Evolutionary conservation across 192 early-diverging fungal species (phyloP), one percentile per base, ranked within the genome.

Genomic region (Radiomyces spectabilis): DNA sequence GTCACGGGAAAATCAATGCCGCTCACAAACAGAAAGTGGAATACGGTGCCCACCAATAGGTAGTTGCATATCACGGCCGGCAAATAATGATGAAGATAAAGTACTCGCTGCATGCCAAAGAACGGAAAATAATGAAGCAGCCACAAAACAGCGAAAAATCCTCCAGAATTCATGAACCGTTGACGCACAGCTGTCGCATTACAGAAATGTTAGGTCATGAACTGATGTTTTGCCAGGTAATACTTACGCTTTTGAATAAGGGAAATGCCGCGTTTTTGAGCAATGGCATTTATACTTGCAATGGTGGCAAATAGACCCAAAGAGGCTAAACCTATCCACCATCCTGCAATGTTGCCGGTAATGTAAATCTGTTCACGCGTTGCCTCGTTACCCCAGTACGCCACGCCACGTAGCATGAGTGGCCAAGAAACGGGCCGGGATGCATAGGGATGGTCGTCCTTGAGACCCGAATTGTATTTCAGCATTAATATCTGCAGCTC

Each of bases 51-150:
- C 10, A 84, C 62, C 3, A 86, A 48, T 67, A 97, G 70, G 54
- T 85, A 84, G 27, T 83, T 84, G 72, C 92, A 87, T 52, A 94
- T 85, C 32, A 85, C 81, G 4, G 87, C 82, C 1, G 93, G 94
- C 44, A 97, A 70, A 66, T 98, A 98, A 72, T 98, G 95, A 74
- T 98, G 95, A 54, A 98, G 63, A 68, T 95, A 98, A 5, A 94
- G 77, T 45, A 86, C 82, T 33, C 95, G 84, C 19, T 91, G 93
- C 88, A 93, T 91, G 38, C 92, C 53, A 65, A 89, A 94, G 77
- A 95, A 96, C 30, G 95, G 94, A 8, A 89, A 29, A 66, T 89
- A 97, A 62, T 97, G 94, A 52, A 95, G 66, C 16, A 73, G 58
- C 87, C 91, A 98, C 24, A 79, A 85, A 39, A 91, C 57, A 54